A percentile compares a stretch with the other conserved stretches of the same genome.
These are phyloP conservation scores for Russula ochroleuca DNA, from an alignment of 768 basidiomycete species.

Conservation along the genomic window DNA sequence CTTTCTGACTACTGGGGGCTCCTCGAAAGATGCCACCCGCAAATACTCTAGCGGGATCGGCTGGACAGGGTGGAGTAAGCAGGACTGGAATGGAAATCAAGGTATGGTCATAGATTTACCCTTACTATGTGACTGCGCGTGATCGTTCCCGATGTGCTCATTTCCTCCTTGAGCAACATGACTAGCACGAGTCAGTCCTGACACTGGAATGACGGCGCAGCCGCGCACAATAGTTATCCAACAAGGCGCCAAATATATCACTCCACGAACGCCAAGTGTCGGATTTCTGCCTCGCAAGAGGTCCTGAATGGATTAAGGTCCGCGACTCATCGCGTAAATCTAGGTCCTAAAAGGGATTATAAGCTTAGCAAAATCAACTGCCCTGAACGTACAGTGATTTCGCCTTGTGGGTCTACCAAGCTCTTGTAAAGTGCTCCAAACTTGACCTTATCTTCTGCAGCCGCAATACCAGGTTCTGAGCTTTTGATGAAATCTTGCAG, in stretches of 20 bases:
- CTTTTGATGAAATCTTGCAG: slow-evolving; percentile 72
- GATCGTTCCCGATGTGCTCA: slow-evolving; percentile 42
- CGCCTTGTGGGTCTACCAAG: slow-evolving; percentile 68
- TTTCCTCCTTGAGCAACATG: slow-evolving; percentile 60
- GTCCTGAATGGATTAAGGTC: slow-evolving; percentile 62
- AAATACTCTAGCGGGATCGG: slow-evolving; percentile 78
- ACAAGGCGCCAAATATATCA: slow-evolving; percentile 58
- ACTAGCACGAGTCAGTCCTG: slow-evolving; percentile 40
- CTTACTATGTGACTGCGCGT: slow-evolving; percentile 59
- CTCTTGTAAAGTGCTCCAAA: slow-evolving; percentile 79
- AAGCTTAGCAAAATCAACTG: slow-evolving; percentile 10
- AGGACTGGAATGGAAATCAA: background rate
- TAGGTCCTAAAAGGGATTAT: slow-evolving; percentile 55
- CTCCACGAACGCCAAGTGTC: slow-evolving; percentile 72
- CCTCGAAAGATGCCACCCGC: slow-evolving; percentile 62
- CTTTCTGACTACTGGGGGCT: slow-evolving; percentile 56
- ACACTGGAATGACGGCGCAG: background rate
- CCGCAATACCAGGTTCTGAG: slow-evolving; percentile 85
- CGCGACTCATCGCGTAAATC: slow-evolving; percentile 75
- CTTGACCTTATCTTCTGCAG: slow-evolving; percentile 87
- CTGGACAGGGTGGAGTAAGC: slow-evolving; percentile 37
- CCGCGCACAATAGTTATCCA: slow-evolving; percentile 73
- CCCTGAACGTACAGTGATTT: slow-evolving; percentile 61
- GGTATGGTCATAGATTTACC: slow-evolving; percentile 44
- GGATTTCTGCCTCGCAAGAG: slow-evolving; percentile 53